phyloP scores from a whole-genome alignment of 441 rosid genomes.

The Arabidopsis lyrata region DNA sequence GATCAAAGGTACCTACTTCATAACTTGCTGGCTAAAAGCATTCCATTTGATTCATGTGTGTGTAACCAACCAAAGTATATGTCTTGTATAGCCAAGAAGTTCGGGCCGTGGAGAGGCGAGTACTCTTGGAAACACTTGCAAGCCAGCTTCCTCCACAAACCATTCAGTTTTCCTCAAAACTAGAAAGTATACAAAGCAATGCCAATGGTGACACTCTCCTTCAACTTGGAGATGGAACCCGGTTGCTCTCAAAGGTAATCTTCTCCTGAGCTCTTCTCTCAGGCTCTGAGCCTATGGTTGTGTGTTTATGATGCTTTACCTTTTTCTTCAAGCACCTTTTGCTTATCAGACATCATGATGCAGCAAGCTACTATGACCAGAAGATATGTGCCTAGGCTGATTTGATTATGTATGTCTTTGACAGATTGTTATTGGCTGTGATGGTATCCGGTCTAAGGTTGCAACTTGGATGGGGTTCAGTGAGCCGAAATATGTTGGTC shows the following conservation, averaged over 20 bases:
- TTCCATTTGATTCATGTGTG: neutral
- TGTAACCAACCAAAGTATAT: neutral
- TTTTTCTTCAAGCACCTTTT: neutral
- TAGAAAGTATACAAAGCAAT: constrained; percentile 55
- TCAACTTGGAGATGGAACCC: constrained; percentile 68
- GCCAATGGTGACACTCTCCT: constrained; percentile 57
- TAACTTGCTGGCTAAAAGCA: neutral
- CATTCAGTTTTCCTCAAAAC: constrained; percentile 72
- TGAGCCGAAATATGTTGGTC: constrained; percentile 81
- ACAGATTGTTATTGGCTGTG: constrained; percentile 91
- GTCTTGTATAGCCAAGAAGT: constrained; percentile 80
- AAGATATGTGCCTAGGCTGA: constrained; percentile 9
- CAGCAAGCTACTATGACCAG: constrained; percentile 8
- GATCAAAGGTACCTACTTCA: constrained; percentile 63
- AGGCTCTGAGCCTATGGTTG: neutral
- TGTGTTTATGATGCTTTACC: neutral
- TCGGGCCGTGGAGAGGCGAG: constrained; percentile 87
- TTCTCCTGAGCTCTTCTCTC: neutral
- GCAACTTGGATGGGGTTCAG: constrained; percentile 92
- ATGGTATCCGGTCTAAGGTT: constrained; percentile 75
- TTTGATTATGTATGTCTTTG: constrained; percentile 27
- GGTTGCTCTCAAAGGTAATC: constrained; percentile 67
- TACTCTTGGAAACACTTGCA: constrained; percentile 83
- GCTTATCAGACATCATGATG: constrained; percentile 6
- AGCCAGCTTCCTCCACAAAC: constrained; percentile 68